A percentile compares a stretch with the other conserved stretches of the same genome.
These are phyloP conservation scores for Pythium aquatile DNA, from an alignment of 352 stramenopile species.

Conservation along the genomic window DNA sequence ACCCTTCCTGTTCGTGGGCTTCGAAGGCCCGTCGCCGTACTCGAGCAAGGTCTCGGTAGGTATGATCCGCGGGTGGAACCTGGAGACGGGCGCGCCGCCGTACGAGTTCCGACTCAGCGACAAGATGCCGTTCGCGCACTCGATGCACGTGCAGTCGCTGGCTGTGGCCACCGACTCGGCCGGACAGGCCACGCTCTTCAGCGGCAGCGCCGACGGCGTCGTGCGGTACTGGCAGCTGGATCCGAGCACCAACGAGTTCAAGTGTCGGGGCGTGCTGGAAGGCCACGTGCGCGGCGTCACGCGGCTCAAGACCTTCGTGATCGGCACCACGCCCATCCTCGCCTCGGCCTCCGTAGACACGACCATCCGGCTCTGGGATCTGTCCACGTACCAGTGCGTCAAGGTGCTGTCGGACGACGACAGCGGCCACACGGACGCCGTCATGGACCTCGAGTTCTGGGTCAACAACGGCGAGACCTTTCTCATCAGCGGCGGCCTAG, in stretches of 20 bases:
- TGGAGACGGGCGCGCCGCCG: slow-evolving; percentile 64
- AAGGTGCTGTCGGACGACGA: slow-evolving; percentile 70
- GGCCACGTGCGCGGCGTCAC: slow-evolving; percentile 79
- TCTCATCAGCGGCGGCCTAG: slow-evolving; percentile 78
- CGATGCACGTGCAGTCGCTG: slow-evolving; percentile 69
- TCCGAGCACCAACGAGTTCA: slow-evolving; percentile 61
- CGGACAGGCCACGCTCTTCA: slow-evolving; percentile 74
- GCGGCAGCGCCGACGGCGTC: slow-evolving; percentile 64
- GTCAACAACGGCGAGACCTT: slow-evolving; percentile 84
- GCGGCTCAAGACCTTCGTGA: slow-evolving; percentile 78
- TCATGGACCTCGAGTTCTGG: slow-evolving; percentile 88
- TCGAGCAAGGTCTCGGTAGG: slow-evolving; percentile 60
- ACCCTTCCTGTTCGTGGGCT: slow-evolving; percentile 79
- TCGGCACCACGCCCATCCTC: slow-evolving; percentile 62
- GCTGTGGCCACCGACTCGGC: slow-evolving; percentile 64
- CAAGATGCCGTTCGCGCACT: slow-evolving; percentile 72
- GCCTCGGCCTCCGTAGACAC: slow-evolving; percentile 81
- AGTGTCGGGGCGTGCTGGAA: slow-evolving; percentile 71
- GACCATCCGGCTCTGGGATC: slow-evolving; percentile 82
- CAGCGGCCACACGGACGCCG: slow-evolving; percentile 73
- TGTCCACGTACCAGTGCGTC: slow-evolving; percentile 80
- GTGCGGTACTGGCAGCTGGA: slow-evolving; percentile 87
- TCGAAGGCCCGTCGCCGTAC: slow-evolving; percentile 61
- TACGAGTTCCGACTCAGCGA: slow-evolving; percentile 70
- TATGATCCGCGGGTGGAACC: slow-evolving; percentile 80